phyloP scores from a whole-genome alignment of 2,329 filamentous ascomycete genomes.

The Aureobasidium uvarum region DNA sequence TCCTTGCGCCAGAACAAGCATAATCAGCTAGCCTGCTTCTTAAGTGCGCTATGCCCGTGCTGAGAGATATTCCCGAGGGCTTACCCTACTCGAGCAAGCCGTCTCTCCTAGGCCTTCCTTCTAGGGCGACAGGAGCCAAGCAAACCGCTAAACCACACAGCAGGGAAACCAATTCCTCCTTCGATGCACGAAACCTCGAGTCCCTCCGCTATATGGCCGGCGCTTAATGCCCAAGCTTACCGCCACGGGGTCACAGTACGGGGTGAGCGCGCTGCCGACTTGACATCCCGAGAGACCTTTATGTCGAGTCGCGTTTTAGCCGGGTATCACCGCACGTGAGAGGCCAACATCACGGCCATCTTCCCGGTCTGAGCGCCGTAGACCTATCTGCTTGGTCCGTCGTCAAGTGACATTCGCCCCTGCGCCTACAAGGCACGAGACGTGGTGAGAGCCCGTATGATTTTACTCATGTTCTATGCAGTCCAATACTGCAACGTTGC shows the following conservation, averaged over 20 bases:
- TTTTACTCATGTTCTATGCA: not conserved
- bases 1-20: constrained; percentile 26
- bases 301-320: constrained; percentile 18
- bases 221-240: constrained; percentile 19
- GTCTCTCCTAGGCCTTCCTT: constrained; percentile 11
- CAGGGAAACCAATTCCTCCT: constrained; percentile 5
- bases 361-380: not conserved
- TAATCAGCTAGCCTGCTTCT: constrained; percentile 23
- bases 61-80: constrained; percentile 13
- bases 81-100: constrained; percentile 2
- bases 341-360: constrained; percentile 4
- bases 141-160: constrained; percentile 4
- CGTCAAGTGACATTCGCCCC: not conserved
- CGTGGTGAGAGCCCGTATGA: constrained; percentile 5
- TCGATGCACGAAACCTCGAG: not conserved
- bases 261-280: constrained; percentile 17
- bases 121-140: not conserved
- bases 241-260: constrained; percentile 16
- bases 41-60: constrained; percentile 21
- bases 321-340: constrained; percentile 14
- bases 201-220: constrained; percentile 21
- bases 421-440: constrained; percentile 13
- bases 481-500: constrained; percentile 17
- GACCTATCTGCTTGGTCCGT: not conserved
- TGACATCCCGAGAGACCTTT: constrained; percentile 6